phyloP scores from a whole-genome alignment of 2,329 filamentous ascomycete species.

The Delphinella strobiligena region DNA sequence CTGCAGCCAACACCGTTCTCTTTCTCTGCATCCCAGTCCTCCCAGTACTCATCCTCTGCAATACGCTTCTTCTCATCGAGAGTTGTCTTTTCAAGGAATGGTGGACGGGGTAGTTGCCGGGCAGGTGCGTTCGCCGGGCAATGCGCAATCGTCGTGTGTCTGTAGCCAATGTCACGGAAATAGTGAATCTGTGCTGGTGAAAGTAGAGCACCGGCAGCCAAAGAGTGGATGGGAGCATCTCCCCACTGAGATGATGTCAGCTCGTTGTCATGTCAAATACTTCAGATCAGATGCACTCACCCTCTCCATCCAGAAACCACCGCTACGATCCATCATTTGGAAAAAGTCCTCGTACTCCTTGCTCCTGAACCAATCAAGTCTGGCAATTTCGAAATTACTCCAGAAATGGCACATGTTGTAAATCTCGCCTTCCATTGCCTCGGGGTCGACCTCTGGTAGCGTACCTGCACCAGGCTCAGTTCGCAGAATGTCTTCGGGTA shows the following conservation, averaged over 20 bases:
- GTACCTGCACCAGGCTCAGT: constrained; percentile 59
- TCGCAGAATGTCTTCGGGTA: constrained; percentile 72
- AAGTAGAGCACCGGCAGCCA: constrained; percentile 82
- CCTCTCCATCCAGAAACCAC: constrained; percentile 98
- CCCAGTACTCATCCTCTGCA: constrained; percentile 96
- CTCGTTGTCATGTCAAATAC: no score
- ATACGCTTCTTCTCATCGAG: constrained; percentile 58
- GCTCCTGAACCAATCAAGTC: constrained; percentile 89
- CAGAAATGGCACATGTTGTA: constrained; percentile 99
- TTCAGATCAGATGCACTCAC: constrained; percentile 40
- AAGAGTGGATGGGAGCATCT: constrained; percentile 94
- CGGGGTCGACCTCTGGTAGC: constrained; percentile 72
- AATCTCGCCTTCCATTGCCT: constrained; percentile 91
- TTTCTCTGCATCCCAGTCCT: constrained; percentile 70
- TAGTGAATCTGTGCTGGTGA: constrained; percentile 82
- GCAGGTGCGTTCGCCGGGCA: constrained; percentile 91
- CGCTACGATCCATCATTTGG: constrained; percentile 95
- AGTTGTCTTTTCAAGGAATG: constrained; percentile 45
- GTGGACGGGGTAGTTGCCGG: constrained; percentile 67
- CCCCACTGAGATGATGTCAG: constrained; percentile 94
- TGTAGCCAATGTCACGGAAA: constrained; percentile 96
- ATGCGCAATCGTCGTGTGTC: constrained; percentile 97
- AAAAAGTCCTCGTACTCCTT: constrained; percentile 98
- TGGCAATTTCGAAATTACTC: constrained; percentile 98
- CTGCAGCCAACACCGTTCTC: constrained; percentile 96